A percentile compares a stretch with the other conserved stretches of the same genome.
phyloP scores from a whole-genome alignment of 495 filamentous ascomycete genomes.

The Wilcoxina mikolae region DNA sequence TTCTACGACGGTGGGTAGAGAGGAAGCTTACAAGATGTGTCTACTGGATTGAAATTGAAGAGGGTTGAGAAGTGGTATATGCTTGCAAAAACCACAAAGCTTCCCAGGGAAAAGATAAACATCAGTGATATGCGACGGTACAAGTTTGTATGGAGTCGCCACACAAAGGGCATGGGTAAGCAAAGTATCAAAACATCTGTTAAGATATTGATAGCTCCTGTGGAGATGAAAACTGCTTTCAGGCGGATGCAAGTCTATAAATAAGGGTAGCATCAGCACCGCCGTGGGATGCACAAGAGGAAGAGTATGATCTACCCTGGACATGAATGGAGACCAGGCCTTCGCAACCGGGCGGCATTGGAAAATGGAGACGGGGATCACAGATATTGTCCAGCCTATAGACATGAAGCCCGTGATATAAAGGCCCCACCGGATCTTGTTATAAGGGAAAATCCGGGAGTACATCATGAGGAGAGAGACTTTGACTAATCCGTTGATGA shows the following conservation, averaged over 20 bases:
- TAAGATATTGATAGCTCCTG: constrained; percentile 33
- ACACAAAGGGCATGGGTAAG: constrained; percentile 35
- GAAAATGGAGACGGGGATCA: constrained; percentile 30
- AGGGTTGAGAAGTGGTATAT: constrained; percentile 4
- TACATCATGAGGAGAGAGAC: constrained; percentile 7
- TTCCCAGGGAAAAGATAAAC: constrained; percentile 35
- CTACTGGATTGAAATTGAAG: constrained; percentile 3
- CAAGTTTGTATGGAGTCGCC: constrained; percentile 32
- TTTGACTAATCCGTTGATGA: constrained; percentile 3
- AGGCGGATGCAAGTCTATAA: constrained; percentile 35
- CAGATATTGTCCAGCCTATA: background rate
- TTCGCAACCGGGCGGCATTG: constrained; percentile 37
- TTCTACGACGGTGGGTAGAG: background rate
- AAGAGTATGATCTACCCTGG: background rate
- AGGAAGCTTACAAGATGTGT: background rate
- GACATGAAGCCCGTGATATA: background rate
- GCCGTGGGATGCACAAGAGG: background rate
- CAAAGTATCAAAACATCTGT: constrained; percentile 28
- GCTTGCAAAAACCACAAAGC: constrained; percentile 18
- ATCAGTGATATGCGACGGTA: constrained; percentile 33
- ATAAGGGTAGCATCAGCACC: constrained; percentile 36
- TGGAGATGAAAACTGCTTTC: constrained; percentile 34
- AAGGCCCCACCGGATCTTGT: background rate
- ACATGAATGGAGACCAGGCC: background rate
- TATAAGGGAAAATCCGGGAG: background rate